phyloP scores from a whole-genome alignment of 805 yeast genomes.

The Candida golubevii region DNA sequence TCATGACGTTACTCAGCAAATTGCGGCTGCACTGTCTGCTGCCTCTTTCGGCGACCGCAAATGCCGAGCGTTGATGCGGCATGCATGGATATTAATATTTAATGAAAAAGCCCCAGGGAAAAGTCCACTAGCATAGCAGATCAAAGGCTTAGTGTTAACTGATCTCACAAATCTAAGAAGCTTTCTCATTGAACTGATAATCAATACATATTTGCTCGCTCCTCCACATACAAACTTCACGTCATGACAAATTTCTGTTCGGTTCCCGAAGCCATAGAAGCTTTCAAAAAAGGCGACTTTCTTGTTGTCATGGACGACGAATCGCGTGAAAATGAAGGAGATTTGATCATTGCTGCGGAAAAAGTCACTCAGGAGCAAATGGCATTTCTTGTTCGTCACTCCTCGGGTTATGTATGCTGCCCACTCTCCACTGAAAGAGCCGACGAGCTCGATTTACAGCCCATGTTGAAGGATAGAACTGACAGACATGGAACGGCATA shows the following conservation, averaged over 20 bases:
- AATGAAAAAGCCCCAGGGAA: too few relatives aligned
- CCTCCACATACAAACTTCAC: background rate
- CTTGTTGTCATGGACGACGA: conserved; percentile 97
- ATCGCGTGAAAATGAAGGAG: conserved; percentile 96
- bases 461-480: conserved; percentile 55
- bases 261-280: conserved; percentile 69
- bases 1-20: conserved; percentile 1
- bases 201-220: too few relatives aligned
- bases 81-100: background rate
- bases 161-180: too few relatives aligned
- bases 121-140: too few relatives aligned
- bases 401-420: conserved; percentile 90
- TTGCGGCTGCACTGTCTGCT: conserved; percentile 4
- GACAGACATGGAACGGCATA: conserved; percentile 98
- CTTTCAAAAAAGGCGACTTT: conserved; percentile 68
- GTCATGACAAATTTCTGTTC: conserved; percentile 38
- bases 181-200: too few relatives aligned
- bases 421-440: conserved; percentile 79
- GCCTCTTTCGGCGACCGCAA: conserved; percentile 4
- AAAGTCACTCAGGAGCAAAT: conserved; percentile 72
- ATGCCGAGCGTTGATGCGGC: conserved; percentile 1
- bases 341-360: conserved; percentile 89
- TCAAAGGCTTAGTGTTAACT: too few relatives aligned
- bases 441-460: conserved; percentile 72
- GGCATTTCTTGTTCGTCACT: conserved; percentile 88